Conservation (phyloP, 2,329 filamentous ascomycete genomes). For the Amphichorda felina region DNA sequence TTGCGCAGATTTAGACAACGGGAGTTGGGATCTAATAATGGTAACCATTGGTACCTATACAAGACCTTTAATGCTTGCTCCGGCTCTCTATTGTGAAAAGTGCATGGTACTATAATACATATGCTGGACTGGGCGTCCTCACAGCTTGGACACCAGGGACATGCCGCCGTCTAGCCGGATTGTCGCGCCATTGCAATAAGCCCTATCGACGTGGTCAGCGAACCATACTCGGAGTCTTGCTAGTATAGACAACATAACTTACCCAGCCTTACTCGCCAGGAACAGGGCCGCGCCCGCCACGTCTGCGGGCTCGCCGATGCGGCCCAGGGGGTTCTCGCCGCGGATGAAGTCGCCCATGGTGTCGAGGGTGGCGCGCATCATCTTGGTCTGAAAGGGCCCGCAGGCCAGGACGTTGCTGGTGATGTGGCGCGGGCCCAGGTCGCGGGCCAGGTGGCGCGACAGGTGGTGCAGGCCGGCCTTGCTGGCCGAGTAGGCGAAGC, state of each 20-base stretch:
- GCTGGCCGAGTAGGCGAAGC: conserved; percentile 46
- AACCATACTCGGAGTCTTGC: not conserved
- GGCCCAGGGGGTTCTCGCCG: conserved; percentile 47
- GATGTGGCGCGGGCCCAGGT: conserved; percentile 46
- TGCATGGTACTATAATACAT: no score
- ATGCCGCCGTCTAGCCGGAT: conserved; percentile 50
- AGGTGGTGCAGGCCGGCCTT: conserved; percentile 58
- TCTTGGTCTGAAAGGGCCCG: conserved; percentile 58
- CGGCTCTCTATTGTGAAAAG: no score
- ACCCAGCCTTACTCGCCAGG: conserved; percentile 54
- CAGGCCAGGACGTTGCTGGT: conserved; percentile 61
- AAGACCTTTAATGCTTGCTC: no score
- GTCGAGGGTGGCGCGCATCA: conserved; percentile 52
- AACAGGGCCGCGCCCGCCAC: conserved; percentile 63
- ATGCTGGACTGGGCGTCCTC: conserved; percentile 3
- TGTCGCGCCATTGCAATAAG: conserved; percentile 42
- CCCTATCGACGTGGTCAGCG: conserved; percentile 4
- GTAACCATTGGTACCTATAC: no score
- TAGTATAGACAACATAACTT: conserved; percentile 8
- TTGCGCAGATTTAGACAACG: no score
- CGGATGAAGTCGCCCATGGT: conserved; percentile 41
- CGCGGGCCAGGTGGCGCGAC: conserved; percentile 43
- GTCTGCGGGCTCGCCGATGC: conserved; percentile 57
- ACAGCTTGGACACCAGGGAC: conserved; percentile 33
- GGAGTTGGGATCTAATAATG: no score